Evolutionary conservation across 345 rosid species (phyloP), one percentile per base, ranked within the genome.

Genomic region (Rhodomyrtus tomentosa): DNA sequence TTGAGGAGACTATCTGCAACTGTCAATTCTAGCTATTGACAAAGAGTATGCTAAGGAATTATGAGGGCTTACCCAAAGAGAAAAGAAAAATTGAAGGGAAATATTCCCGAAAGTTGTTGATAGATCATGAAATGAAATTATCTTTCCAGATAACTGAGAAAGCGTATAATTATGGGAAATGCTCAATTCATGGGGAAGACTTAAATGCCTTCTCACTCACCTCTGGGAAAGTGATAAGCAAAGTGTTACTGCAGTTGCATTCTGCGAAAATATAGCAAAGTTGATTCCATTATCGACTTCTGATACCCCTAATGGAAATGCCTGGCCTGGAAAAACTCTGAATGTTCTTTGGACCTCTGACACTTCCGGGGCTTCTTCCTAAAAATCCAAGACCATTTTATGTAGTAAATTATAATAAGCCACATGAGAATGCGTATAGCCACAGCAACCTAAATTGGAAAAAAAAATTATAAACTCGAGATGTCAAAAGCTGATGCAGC

Each of bases 231-330:
- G 93, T 84, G 93, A 92, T 55, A 96, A 87, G 87, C 98, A 95
- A 59, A 96, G 95, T 25, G 94, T 92, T 50, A 96, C 94, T 79
- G 98, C 89, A 85, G 93, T 92, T 12, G 98, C 98, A 85, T 94
- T 91, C 88, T 93, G 98, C 32, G 97, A 95, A 89, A 94, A 96
- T 74, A 95, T 86, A 73, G 98, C 91, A 90, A 96, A 96, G 82
- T 95, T 96, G 89, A 93, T 92, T 84, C 99, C 97, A 10, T 88
- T 92, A 25, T 92, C 92, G 76, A 91, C 92, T 93, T 93, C 91
- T 5, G 98, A 93, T 16, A 92, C 95, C 29, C 99, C 99, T 20
- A 96, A 86, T 50, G 98, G 99, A 90, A 89, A 93, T 52, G 91
- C 87, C 89, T 93, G 95, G 80, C 99, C 99, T 40, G 93, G 91